Percentiles rank a stretch among this genome's conserved stretches.
phyloP scores from a whole-genome alignment of 1,284 basidiomycete genomes.

The Ganoderma meredithae region DNA sequence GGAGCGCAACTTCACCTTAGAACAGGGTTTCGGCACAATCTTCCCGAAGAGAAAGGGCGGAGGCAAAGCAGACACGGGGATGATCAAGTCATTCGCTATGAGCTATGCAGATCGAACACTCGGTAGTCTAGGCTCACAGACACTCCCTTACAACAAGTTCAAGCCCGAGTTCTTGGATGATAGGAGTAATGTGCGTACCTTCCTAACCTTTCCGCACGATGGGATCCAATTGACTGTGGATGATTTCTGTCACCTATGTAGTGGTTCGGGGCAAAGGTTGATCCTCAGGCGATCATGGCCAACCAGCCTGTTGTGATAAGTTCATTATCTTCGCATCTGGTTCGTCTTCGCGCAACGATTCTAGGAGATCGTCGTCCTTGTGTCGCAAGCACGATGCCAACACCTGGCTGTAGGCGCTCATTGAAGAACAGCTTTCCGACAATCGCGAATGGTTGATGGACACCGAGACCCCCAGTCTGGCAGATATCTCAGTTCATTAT shows the following conservation, averaged over 20 bases:
- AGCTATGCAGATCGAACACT: constrained; percentile 52
- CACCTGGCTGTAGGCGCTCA: constrained; percentile 44
- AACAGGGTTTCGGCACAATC: constrained; percentile 52
- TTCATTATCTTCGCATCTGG: constrained; percentile 49
- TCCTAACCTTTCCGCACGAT: background rate
- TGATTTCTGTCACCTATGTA: constrained; percentile 1
- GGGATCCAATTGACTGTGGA: background rate
- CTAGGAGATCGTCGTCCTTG: constrained; percentile 18
- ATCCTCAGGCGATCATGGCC: constrained; percentile 45
- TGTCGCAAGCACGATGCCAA: constrained; percentile 1
- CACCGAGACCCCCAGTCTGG: constrained; percentile 56
- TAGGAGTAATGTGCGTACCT: constrained; percentile 48
- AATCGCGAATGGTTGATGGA: constrained; percentile 67
- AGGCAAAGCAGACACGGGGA: constrained; percentile 50
- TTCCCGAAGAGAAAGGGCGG: constrained; percentile 54
- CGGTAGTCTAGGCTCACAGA: constrained; percentile 47
- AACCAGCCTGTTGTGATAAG: constrained; percentile 44
- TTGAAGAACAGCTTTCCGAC: constrained; percentile 62
- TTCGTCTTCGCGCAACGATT: constrained; percentile 30
- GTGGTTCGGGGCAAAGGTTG: constrained; percentile 44
- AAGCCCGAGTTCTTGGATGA: constrained; percentile 58
- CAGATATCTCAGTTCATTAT: constrained; percentile 59
- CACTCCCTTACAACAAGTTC: constrained; percentile 57
- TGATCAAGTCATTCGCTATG: constrained; percentile 55
- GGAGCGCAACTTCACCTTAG: constrained; percentile 55